A percentile compares a stretch with the other conserved stretches of the same genome.
phyloP scores from a whole-genome alignment of 345 rosid genomes.

The Eutrema heterophyllum region DNA sequence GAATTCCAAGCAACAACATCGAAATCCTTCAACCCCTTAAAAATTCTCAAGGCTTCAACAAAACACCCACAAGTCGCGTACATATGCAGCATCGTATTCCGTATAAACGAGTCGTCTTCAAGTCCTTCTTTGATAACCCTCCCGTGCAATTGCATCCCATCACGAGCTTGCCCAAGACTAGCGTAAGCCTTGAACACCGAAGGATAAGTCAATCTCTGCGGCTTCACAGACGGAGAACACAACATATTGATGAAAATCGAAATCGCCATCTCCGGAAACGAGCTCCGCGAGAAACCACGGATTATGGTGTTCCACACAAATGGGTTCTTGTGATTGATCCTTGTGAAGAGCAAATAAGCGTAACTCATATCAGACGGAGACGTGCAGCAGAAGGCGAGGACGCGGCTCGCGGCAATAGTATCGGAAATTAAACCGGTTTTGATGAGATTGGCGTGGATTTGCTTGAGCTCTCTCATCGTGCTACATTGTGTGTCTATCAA shows the following conservation, averaged over 20 bases:
- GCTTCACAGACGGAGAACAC: slow-evolving; percentile 36
- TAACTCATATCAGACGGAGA: slow-evolving; percentile 48
- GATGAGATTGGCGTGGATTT: slow-evolving; percentile 61
- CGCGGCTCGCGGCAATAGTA: slow-evolving; percentile 52
- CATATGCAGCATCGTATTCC: slow-evolving; percentile 55
- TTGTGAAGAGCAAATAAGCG: slow-evolving; percentile 54
- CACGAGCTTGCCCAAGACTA: slow-evolving; percentile 42
- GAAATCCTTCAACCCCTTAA: slow-evolving; percentile 31
- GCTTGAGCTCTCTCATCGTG: slow-evolving; percentile 57
- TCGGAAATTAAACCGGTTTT: slow-evolving; percentile 58
- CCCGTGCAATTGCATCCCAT: slow-evolving; percentile 69
- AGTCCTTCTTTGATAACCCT: slow-evolving; percentile 64
- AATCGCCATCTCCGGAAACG: slow-evolving; percentile 47
- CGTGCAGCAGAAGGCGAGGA: slow-evolving; percentile 57
- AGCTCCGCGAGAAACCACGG: slow-evolving; percentile 67
- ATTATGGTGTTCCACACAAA: slow-evolving; percentile 74
- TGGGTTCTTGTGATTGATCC: slow-evolving; percentile 41
- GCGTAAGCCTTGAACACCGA: slow-evolving; percentile 73
- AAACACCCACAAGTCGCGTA: slow-evolving; percentile 53
- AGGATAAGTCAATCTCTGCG: slow-evolving; percentile 71
- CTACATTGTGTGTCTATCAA: slow-evolving; percentile 47
- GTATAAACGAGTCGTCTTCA: slow-evolving; percentile 50
- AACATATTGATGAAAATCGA: slow-evolving; percentile 56
- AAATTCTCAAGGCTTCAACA: slow-evolving; percentile 49
- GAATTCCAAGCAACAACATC: slow-evolving; percentile 76